Evolutionary conservation across 495 filamentous ascomycete species (phyloP), one percentile per base, ranked within the genome.

Genomic region (Jackrogersella multiformis): DNA sequence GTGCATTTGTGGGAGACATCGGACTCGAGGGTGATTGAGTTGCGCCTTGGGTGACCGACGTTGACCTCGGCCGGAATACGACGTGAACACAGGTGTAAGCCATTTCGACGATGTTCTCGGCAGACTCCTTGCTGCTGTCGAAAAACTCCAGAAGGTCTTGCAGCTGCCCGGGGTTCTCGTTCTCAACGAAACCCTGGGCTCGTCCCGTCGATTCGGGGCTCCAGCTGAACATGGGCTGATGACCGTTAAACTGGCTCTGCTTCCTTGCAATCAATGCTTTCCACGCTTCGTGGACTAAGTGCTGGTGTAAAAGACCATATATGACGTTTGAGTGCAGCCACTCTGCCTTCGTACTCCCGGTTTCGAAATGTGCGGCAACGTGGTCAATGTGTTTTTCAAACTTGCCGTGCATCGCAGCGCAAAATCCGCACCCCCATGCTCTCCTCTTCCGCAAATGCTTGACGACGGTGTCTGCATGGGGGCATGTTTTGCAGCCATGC

Each of bases 71-170:
- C 6, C 80, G 73, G 6, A 76, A 67, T 13, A 78, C 68, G 54
- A 81, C 77, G 23, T 75, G 78, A 15, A 81, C 80, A 45, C 75
- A 74, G 35, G 75, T 75, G 58, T 82, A 77, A 6, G 80, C 80
- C 36, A 82, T 65, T 30, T 74, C 71, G 6, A 78, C 76, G 21
- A 82, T 72, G 35, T 70, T 71, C 46, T 76, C 73, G 2, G 80
- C 76, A 45, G 79, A 76, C 56, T 81, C 78, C 28, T 75, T 74
- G 12, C 66, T 61, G 9, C 76, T 78, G 34, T 77, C 73, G 69
- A 81, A 84, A 62, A 82, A 84, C 35, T 84, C 81, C 39, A 84
- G 75, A 2, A 81, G 73, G 52, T 84, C 81, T 66, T 84, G 81
- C 18, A 84, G 76, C 57, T 82, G 78, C 8, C 80, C 80, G 3